Base-by-base conservation (phyloP, 805 yeast species). In the Saturnispora silvae region DNA sequence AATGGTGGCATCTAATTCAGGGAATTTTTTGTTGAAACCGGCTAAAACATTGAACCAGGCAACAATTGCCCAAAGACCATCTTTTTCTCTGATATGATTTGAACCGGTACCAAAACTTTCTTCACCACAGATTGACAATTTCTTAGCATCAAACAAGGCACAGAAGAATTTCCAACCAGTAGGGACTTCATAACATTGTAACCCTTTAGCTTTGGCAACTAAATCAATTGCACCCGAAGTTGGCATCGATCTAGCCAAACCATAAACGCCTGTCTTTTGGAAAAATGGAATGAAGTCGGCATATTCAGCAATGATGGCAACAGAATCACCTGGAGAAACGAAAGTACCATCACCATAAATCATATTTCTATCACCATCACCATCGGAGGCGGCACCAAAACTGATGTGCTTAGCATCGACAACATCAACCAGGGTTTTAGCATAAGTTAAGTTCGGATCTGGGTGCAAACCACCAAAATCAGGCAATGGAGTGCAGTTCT, bases 91-190 rank as follows among this genome's bases (percentile, higher is more conserved):
- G 47, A 92, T 81, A 56, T 89, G 98, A 64, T 89, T 81, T 15
- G 96, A 86, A 31, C 98, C 98, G 20, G 98, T 89, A 53, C 98
- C 98, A 52, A 89, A 89, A 22, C 94, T 81, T 64, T 89, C 98
- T 63, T 89, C 98, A 50, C 98, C 98, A 63, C 98, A 89, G 54
- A 89, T 89, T 41, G 95, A 82, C 50, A 89, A 71, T 63, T 86
- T 87, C 53, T 84, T 75, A 28, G 94, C 87, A 56, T 89, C 98
- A 52, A 89, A 89, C 47, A 89, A 65, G 4, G 95, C 89, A 63
- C 97, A 87, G 72, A 89, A 89, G 58, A 89, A 89, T 63, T 89
- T 89, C 98, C 98, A 89, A 25, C 97, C 98, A 15, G 98, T 89
- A 38, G 98, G 98, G 5, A 92, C 97, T 62, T 92, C 98, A 60